phyloP scores from a whole-genome alignment of 345 rosid species.

The Euphorbia peplus region DNA sequence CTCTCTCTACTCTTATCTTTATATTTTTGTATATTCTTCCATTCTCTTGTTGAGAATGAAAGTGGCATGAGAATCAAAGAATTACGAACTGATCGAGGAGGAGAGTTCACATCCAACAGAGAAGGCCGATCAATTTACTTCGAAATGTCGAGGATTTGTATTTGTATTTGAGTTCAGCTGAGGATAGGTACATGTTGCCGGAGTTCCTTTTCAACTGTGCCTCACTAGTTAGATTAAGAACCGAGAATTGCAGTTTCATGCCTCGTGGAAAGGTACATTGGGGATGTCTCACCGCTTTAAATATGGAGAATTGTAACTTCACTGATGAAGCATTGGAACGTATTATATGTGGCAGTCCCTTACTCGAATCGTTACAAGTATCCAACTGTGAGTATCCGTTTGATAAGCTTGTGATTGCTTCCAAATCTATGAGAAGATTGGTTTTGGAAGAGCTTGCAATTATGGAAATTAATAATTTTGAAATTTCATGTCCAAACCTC shows the following conservation, averaged over 20 bases:
- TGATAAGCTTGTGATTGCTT: background rate
- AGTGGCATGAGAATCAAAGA: no score
- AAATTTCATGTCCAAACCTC: constrained; percentile 4
- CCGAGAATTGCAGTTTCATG: background rate
- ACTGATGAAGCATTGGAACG: background rate
- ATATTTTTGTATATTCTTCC: no score
- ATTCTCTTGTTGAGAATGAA: no score
- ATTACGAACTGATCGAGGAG: no score
- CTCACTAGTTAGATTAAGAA: background rate
- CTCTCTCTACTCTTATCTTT: no score
- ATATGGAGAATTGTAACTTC: background rate
- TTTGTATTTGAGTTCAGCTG: background rate
- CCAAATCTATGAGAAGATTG: background rate
- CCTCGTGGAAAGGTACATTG: background rate
- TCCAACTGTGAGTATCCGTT: background rate
- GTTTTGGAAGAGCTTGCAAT: background rate
- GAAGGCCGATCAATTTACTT: no score
- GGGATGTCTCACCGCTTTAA: background rate
- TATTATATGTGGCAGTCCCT: background rate
- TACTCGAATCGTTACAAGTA: background rate
- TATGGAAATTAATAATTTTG: no score
- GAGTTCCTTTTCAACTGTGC: background rate
- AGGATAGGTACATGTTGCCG: background rate
- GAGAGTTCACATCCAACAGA: no score
- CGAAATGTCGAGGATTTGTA: background rate